phyloP scores from a whole-genome alignment of 164 flowering plant genomes.

The Houttuynia cordata region DNA sequence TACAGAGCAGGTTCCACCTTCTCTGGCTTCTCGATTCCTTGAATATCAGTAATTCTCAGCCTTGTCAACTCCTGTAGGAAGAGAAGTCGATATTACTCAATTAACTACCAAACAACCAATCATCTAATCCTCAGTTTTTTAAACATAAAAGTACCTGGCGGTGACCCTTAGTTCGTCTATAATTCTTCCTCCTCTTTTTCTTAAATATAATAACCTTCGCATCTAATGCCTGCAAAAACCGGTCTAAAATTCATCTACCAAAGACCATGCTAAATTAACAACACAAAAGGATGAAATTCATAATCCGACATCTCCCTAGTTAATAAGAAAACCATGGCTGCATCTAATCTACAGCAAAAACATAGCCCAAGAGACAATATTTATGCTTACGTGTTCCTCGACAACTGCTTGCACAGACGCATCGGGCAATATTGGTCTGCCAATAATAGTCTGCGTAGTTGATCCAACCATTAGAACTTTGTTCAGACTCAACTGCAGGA shows the following conservation, averaged over 20 bases:
- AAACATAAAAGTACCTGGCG: constrained; percentile 52
- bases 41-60: constrained; percentile 72
- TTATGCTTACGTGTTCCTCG: constrained; percentile 85
- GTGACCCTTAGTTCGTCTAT: constrained; percentile 89
- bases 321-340: background rate
- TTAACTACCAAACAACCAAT: background rate
- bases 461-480: constrained; percentile 91
- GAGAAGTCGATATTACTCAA: constrained; percentile 6
- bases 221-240: constrained; percentile 67
- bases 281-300: too few relatives aligned
- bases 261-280: background rate
- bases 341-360: background rate
- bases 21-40: constrained; percentile 76
- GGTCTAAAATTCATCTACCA: too few relatives aligned
- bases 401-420: constrained; percentile 87
- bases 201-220: constrained; percentile 95
- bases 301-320: too few relatives aligned
- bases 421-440: constrained; percentile 77
- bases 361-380: background rate
- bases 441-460: constrained; percentile 62
- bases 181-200: constrained; percentile 96
- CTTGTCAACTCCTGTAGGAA: constrained; percentile 68
- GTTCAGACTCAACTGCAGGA: constrained; percentile 69
- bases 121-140: background rate
- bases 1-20: constrained; percentile 45